A percentile compares a stretch with the other conserved stretches of the same genome.
These are phyloP conservation scores for Citrus maxima DNA, from an alignment of 345 rosid genomes.

Conservation along the genomic window DNA sequence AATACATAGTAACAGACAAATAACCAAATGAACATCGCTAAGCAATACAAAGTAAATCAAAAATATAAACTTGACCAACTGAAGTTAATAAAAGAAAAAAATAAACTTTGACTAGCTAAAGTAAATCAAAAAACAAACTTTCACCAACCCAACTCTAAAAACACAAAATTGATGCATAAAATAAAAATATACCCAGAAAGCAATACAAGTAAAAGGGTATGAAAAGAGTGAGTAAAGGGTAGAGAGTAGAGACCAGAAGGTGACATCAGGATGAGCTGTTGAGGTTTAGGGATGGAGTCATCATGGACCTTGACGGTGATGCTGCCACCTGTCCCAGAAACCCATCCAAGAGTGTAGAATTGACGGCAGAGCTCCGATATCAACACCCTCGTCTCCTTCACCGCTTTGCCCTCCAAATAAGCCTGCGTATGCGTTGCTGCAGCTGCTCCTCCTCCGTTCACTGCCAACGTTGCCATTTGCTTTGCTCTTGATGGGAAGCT, in stretches of 20 bases:
- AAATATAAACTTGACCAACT: neutral
- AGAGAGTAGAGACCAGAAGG: slow-evolving; percentile 65
- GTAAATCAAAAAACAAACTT: neutral
- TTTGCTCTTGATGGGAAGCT: neutral
- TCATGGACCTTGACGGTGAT: slow-evolving; percentile 84
- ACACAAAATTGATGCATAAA: neutral
- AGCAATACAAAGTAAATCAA: neutral
- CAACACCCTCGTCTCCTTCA: slow-evolving; percentile 61
- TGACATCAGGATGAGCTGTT: slow-evolving; percentile 88
- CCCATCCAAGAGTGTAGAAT: slow-evolving; percentile 89
- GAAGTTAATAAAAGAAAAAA: neutral
- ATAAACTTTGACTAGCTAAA: neutral
- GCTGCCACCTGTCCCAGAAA: slow-evolving; percentile 93
- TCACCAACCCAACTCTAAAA: neutral
- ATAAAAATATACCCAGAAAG: slow-evolving; percentile 3
- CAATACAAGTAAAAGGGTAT: neutral
- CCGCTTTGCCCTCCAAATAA: slow-evolving; percentile 56
- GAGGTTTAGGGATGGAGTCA: slow-evolving; percentile 59
- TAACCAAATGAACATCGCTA: neutral
- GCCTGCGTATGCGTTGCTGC: slow-evolving; percentile 60
- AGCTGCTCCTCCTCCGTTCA: slow-evolving; percentile 31
- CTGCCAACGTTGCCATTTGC: slow-evolving; percentile 13
- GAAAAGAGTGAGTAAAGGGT: neutral
- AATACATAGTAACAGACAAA: neutral
- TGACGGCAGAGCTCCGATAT: slow-evolving; percentile 83